phyloP scores from a whole-genome alignment of 2,329 filamentous ascomycete genomes.

The Graphilbum fragrans region DNA sequence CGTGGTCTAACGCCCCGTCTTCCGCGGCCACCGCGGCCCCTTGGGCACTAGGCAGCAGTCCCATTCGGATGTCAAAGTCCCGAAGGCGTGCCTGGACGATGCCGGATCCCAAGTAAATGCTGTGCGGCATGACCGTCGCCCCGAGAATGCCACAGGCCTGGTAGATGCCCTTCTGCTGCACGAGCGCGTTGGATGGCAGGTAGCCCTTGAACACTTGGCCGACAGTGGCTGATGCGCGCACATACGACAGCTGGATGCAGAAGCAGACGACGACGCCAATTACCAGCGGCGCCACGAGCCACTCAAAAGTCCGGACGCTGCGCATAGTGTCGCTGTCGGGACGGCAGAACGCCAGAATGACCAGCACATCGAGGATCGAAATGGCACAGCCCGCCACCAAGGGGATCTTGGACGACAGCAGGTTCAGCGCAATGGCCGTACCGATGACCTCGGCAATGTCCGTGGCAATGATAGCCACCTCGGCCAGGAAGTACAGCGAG shows the following conservation, averaged over 20 bases:
- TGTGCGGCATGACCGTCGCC: slow-evolving; percentile 63
- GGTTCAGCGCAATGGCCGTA: slow-evolving; percentile 56
- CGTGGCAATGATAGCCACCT: slow-evolving; percentile 56
- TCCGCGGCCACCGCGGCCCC: not conserved
- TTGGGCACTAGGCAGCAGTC: slow-evolving; percentile 27
- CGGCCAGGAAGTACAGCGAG: slow-evolving; percentile 48
- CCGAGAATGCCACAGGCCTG: slow-evolving; percentile 67
- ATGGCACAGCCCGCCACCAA: slow-evolving; percentile 57
- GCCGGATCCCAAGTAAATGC: slow-evolving; percentile 55
- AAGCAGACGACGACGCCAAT: slow-evolving; percentile 60
- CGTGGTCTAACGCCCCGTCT: slow-evolving; percentile 4
- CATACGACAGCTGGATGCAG: slow-evolving; percentile 54
- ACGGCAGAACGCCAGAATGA: slow-evolving; percentile 55
- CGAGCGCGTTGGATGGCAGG: slow-evolving; percentile 45
- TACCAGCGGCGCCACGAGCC: slow-evolving; percentile 50
- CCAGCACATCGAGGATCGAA: slow-evolving; percentile 55
- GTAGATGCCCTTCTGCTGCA: slow-evolving; percentile 47
- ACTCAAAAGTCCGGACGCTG: slow-evolving; percentile 50
- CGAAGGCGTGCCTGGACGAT: slow-evolving; percentile 55
- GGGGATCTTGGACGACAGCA: slow-evolving; percentile 50
- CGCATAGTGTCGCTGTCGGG: slow-evolving; percentile 23
- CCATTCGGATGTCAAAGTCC: slow-evolving; percentile 48
- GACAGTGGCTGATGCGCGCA: slow-evolving; percentile 35
- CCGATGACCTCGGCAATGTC: slow-evolving; percentile 64
- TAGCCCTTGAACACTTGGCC: slow-evolving; percentile 54